Evolutionary conservation across 2,329 filamentous ascomycete species (phyloP).

Genomic region (Sarocladiaceae sp.): DNA sequence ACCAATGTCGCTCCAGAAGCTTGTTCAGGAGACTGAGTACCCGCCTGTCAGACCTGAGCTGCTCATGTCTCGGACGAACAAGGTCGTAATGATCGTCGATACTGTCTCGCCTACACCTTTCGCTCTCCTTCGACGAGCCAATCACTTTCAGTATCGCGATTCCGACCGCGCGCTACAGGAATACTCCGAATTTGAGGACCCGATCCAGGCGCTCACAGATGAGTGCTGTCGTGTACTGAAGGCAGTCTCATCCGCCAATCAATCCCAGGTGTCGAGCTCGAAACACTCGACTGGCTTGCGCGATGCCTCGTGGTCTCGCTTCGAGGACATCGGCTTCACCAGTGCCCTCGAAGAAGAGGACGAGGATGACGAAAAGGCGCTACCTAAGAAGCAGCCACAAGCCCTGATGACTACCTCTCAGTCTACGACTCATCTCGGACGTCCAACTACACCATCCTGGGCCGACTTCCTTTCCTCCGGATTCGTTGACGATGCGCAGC

Average conservation of each 20-base stretch:
- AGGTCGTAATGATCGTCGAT: slow-evolving; percentile 95
- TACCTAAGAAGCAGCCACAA: slow-evolving; percentile 30
- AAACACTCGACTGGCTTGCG: slow-evolving; percentile 66
- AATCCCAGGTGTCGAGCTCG: slow-evolving; percentile 66
- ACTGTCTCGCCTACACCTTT: slow-evolving; percentile 93
- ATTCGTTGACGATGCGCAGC: slow-evolving; percentile 72
- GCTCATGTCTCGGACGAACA: slow-evolving; percentile 74
- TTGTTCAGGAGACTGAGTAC: slow-evolving; percentile 90
- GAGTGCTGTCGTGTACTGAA: slow-evolving; percentile 88
- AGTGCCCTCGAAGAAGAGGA: slow-evolving; percentile 66
- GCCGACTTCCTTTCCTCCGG: slow-evolving; percentile 94
- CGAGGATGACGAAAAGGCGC: slow-evolving; percentile 51
- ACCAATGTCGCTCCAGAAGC: slow-evolving; percentile 82
- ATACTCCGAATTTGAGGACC: slow-evolving; percentile 86
- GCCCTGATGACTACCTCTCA: slow-evolving; percentile 60
- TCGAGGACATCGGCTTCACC: slow-evolving; percentile 90
- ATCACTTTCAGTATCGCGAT: slow-evolving; percentile 92
- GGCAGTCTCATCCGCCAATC: slow-evolving; percentile 82
- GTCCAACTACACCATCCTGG: slow-evolving; percentile 96
- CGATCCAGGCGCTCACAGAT: slow-evolving; percentile 79
- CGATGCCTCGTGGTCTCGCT: slow-evolving; percentile 93
- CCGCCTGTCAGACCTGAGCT: slow-evolving; percentile 73
- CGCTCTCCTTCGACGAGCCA: slow-evolving; percentile 79
- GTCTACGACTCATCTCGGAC: slow-evolving; percentile 62
- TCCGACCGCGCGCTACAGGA: slow-evolving; percentile 77